Conservation (phyloP, 176 grass and related monocot genomes). For the Musa schizocarpa region DNA sequence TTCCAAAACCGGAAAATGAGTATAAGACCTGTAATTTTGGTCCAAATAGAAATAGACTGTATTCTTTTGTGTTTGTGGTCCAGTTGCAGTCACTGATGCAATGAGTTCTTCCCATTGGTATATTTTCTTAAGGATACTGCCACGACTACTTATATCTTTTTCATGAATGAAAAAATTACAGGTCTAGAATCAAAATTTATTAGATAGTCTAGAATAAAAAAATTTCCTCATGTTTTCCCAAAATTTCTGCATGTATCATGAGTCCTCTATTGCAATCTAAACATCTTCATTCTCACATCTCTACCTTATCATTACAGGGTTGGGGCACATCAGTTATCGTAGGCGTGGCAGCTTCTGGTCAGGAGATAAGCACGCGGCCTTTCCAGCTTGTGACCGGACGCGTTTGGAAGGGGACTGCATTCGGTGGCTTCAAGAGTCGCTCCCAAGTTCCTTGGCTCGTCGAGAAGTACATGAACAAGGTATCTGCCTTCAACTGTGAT, state of each 20-base stretch:
- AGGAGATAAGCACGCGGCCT: conserved; percentile 79
- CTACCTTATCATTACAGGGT: conserved; percentile 31
- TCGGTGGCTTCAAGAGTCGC: conserved; percentile 92
- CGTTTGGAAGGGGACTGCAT: conserved; percentile 98
- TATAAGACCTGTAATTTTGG: neutral
- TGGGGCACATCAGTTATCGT: conserved; percentile 92
- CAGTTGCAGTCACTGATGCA: neutral
- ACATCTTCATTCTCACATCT: too few species aligned
- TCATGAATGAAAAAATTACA: too few species aligned
- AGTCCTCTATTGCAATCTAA: too few species aligned
- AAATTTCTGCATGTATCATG: neutral
- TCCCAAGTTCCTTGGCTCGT: conserved; percentile 94
- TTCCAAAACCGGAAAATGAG: neutral
- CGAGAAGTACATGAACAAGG: conserved; percentile 97
- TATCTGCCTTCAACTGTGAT: conserved; percentile 4
- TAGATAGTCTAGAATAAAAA: too few species aligned
- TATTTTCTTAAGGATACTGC: neutral
- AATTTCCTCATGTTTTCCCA: neutral
- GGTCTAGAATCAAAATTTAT: too few species aligned
- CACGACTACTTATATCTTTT: too few species aligned
- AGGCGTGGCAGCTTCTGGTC: conserved; percentile 88
- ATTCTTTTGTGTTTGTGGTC: neutral
- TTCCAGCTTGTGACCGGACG: conserved; percentile 92
- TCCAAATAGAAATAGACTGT: neutral
- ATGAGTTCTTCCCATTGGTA: neutral